Conservation (phyloP, 108 stramenopile genomes). For the Pseudonitzschia delicatissima region DNA sequence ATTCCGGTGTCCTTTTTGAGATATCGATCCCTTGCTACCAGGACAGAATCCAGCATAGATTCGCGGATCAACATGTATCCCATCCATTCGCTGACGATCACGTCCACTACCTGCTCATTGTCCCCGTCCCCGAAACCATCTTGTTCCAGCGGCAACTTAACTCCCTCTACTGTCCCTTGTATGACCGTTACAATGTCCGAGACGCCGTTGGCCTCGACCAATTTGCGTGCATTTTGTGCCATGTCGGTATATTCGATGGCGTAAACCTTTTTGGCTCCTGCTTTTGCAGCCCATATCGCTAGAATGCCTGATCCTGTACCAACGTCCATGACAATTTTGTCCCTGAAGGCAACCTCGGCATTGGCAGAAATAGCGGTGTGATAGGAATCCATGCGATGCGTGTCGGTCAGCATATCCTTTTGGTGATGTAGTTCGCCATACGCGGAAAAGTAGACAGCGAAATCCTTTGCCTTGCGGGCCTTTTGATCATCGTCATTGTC, state of each 20-base stretch:
- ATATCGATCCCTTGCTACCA: constrained; percentile 90
- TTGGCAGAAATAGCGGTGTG: constrained; percentile 94
- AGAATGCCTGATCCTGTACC: constrained; percentile 96
- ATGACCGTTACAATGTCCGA: constrained; percentile 92
- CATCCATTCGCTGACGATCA: constrained; percentile 99
- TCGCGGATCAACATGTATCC: constrained; percentile 97
- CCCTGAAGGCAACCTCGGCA: constrained; percentile 69
- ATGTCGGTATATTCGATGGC: constrained; percentile 96
- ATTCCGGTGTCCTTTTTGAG: constrained; percentile 80
- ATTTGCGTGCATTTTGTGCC: constrained; percentile 88
- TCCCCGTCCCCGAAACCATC: constrained; percentile 33
- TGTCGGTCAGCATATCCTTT: constrained; percentile 98
- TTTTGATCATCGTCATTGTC: constrained; percentile 47
- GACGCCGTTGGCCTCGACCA: constrained; percentile 89
- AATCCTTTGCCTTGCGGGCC: constrained; percentile 81
- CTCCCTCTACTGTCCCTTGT: constrained; percentile 85
- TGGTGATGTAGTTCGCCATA: constrained; percentile 98
- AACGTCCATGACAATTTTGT: constrained; percentile 97
- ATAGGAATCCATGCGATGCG: constrained; percentile 97
- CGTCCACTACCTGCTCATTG: constrained; percentile 82
- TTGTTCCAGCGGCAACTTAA: constrained; percentile 68
- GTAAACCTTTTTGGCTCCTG: constrained; percentile 93
- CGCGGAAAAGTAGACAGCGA: constrained; percentile 92
- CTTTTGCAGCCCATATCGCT: constrained; percentile 95
- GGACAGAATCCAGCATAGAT: constrained; percentile 94